Base-by-base conservation (phyloP, 129 eudicot genomes). In the Arctium lappa region DNA sequence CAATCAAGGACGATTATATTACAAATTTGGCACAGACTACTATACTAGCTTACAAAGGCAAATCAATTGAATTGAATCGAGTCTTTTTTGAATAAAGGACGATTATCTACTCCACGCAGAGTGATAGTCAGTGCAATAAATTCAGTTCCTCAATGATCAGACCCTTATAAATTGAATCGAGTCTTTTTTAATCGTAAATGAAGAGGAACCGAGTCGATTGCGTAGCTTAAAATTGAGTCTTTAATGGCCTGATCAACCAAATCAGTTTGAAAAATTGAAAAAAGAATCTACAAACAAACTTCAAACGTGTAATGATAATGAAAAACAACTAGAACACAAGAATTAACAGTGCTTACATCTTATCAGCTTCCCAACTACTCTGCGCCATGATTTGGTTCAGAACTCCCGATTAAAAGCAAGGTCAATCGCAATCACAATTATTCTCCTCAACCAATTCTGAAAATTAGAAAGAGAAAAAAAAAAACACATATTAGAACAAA, bases 311-410 rank as follows among this genome's bases (percentile, higher is more conserved):
- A 42, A 31, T 60, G 50, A 75, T 70, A 71, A 68, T 27, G 66
- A 60, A 76, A 27, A 46, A 48, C 46, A 62, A 6, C 60, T 7
- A 18, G 50, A 66, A 33, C 50, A 56, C 27, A 85, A 72, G 70
- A 38, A 81, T 16, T 42, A 74, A 73, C 31, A 38, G 71, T 53
- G n/a, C 85, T 50, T 88, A 94, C 98, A 94, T 94, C 86, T 94
- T 94, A 88, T 94, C 98, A 30, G 98, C 98, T 91, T 94, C 98
- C 98, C 98, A 94, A 63, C 90, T 92, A 88, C 97, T 92, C 89
- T 92, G 97, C 76, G 97, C 93, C 98, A 94, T 94, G 82, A 31
- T 83, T 60, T 44, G n/a, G 69, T 75, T 74, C 79, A 68, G 79
- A 69, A 32, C 66, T 48, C 70, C 50, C 65, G 73, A 62, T 82